These are phyloP conservation scores for Vaccinium vitisidaea DNA, from an alignment of 148 eudicot genomes.

Conservation along the genomic window DNA sequence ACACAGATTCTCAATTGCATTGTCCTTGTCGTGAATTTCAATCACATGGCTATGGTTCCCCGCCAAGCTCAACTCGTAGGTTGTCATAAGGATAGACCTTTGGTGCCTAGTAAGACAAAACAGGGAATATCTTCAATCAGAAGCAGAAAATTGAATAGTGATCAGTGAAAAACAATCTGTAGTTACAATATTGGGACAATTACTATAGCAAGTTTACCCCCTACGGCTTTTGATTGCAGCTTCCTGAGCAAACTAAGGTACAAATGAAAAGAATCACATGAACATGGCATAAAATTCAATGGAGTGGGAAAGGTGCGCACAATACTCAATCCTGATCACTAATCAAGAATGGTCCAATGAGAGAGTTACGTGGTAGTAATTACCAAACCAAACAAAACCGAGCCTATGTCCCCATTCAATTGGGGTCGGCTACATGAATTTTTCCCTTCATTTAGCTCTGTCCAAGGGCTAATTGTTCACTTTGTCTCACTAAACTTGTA, in stretches of 20 bases:
- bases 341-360: neutral
- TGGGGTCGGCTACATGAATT: too few relatives aligned
- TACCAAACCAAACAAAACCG: too few relatives aligned
- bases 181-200: neutral
- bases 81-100: conserved; percentile 85
- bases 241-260: neutral
- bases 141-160: neutral
- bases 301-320: neutral
- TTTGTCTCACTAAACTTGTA: too few relatives aligned
- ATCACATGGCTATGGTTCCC: conserved; percentile 47
- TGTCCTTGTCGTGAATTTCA: neutral
- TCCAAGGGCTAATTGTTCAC: too few relatives aligned
- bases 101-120: conserved; percentile 54
- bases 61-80: conserved; percentile 80
- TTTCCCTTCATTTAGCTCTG: too few relatives aligned
- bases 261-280: neutral
- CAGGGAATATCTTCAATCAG: neutral
- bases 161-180: neutral
- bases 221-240: neutral
- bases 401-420: too few relatives aligned
- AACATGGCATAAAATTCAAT: neutral
- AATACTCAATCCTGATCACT: neutral
- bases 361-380: neutral
- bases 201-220: neutral
- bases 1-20: neutral